These are phyloP conservation scores for Heliosperma pusillum DNA, from an alignment of 148 eudicot genomes.

Conservation along the genomic window DNA sequence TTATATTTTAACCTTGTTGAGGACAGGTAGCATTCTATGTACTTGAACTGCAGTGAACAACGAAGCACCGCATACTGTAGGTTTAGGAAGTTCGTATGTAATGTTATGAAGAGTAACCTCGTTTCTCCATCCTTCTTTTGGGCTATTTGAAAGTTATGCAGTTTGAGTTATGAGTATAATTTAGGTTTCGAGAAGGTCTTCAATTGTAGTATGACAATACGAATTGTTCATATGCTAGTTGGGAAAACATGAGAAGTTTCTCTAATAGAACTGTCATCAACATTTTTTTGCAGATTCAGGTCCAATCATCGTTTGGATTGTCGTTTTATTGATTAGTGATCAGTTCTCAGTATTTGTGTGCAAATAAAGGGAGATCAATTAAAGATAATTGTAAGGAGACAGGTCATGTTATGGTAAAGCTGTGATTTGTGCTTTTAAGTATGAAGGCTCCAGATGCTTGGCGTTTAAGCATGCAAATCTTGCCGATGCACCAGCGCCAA, in stretches of 20 bases:
- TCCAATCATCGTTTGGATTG: background rate
- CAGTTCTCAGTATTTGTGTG: background rate
- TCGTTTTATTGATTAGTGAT: slow-evolving; percentile 5
- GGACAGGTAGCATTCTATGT: no score
- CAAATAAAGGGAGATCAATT: background rate
- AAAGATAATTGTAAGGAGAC: slow-evolving; percentile 8
- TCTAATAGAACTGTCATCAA: slow-evolving; percentile 7
- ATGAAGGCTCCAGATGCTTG: slow-evolving; percentile 64
- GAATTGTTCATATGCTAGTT: background rate
- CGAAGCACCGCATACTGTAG: background rate
- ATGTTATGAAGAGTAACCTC: no score
- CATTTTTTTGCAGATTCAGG: slow-evolving; percentile 12
- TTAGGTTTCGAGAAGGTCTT: background rate
- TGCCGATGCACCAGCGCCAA: slow-evolving; percentile 62
- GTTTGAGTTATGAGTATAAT: background rate
- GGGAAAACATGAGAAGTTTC: background rate
- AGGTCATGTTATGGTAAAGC: slow-evolving; percentile 21
- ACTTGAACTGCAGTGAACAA: background rate
- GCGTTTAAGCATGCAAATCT: slow-evolving; percentile 65
- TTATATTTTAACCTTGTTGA: background rate
- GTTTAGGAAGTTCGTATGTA: no score
- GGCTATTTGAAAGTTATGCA: background rate
- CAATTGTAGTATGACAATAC: background rate
- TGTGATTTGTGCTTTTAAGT: slow-evolving; percentile 25
- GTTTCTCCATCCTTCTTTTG: background rate